Evolutionary conservation across 2,329 filamentous ascomycete genomes (phyloP).

Genomic region (Ilyonectria robusta): DNA sequence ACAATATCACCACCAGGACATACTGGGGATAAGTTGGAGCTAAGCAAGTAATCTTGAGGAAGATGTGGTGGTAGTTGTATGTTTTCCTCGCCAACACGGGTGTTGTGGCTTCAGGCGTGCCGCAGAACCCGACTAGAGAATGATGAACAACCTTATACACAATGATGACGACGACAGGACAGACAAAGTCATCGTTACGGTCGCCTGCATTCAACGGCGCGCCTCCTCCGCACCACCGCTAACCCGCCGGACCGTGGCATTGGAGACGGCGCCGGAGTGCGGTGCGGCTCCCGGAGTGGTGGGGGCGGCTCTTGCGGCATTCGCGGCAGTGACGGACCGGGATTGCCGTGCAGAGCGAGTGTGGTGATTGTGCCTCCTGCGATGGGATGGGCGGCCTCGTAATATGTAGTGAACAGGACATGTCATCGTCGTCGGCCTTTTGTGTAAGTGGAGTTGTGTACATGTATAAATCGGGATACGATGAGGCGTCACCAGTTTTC

Average conservation of each 20-base stretch:
- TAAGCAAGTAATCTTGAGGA: neutral
- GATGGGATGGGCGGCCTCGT: neutral
- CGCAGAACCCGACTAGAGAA: neutral
- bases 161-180: neutral
- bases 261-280: neutral
- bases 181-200: neutral
- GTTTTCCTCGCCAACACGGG: neutral
- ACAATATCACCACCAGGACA: neutral
- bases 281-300: neutral
- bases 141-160: neutral
- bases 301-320: neutral
- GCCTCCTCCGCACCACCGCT: neutral
- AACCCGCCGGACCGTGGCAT: neutral
- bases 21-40: neutral
- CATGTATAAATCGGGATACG: constrained; percentile 32
- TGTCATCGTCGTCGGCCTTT: neutral
- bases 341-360: too few species aligned
- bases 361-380: neutral
- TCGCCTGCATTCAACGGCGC: neutral
- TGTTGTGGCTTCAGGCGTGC: neutral
- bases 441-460: constrained; percentile 4
- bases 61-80: neutral
- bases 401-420: neutral
- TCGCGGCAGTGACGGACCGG: too few species aligned
- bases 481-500: constrained; percentile 10